Conservation (phyloP, 352 stramenopile genomes). For the Phytophthora meadii region DNA sequence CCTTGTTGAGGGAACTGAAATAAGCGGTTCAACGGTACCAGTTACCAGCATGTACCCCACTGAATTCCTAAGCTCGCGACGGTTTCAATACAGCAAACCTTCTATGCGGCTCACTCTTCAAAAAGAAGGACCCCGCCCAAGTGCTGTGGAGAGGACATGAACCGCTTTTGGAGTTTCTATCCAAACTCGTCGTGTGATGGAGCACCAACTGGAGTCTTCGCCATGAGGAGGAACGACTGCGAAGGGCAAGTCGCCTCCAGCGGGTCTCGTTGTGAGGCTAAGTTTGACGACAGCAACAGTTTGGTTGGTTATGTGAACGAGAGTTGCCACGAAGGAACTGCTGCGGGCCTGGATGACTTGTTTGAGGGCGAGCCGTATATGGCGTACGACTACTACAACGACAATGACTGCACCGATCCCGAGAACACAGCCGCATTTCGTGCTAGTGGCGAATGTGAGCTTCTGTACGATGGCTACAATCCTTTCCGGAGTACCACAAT, state of each 20-base stretch:
- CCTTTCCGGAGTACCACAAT: constrained; percentile 7
- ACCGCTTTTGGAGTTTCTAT: constrained; percentile 13
- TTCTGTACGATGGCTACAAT: neutral
- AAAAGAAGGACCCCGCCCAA: too few species aligned
- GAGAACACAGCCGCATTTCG: constrained; percentile 12
- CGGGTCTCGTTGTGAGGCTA: neutral
- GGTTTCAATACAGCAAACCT: too few species aligned
- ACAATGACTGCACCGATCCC: constrained; percentile 4
- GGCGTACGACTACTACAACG: constrained; percentile 11
- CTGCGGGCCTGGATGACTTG: neutral
- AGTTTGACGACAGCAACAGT: neutral
- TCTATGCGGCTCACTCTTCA: too few species aligned
- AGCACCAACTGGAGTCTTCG: constrained; percentile 9
- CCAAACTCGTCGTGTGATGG: constrained; percentile 1
- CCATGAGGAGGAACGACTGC: constrained; percentile 1
- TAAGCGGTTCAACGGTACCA: too few species aligned
- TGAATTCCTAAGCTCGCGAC: too few species aligned
- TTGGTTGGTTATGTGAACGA: constrained; percentile 14
- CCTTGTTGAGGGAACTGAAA: too few species aligned
- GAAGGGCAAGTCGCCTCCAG: constrained; percentile 1
- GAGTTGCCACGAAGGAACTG: constrained; percentile 10
- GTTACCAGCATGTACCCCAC: too few species aligned
- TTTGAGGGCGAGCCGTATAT: constrained; percentile 9
- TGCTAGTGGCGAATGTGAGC: constrained; percentile 5
- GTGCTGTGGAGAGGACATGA: too few species aligned